Percentiles rank a stretch among this genome's conserved stretches.
These are phyloP conservation scores for Talaromyces sp. DNA, from an alignment of 2,329 filamentous ascomycete species.

Conservation along the genomic window DNA sequence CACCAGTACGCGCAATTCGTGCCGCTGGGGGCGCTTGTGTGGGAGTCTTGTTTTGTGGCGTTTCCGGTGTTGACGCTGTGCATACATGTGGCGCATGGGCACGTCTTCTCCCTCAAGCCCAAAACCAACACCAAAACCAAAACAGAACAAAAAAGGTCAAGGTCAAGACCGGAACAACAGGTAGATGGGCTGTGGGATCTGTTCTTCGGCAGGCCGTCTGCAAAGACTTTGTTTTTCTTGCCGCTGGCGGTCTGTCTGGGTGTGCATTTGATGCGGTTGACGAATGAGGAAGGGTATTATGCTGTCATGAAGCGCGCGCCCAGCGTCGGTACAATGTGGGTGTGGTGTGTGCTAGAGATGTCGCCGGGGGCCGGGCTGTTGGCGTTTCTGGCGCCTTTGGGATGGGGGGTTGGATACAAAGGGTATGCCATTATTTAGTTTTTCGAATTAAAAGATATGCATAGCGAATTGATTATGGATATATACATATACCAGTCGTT, in stretches of 20 bases:
- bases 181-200: constrained; percentile 13
- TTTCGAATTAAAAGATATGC: background rate
- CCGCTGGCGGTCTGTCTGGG: constrained; percentile 46
- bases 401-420: constrained; percentile 35
- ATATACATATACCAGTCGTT: background rate
- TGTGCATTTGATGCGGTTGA: constrained; percentile 74
- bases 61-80: constrained; percentile 39
- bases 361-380: constrained; percentile 57
- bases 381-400: constrained; percentile 46
- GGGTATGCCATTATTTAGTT: constrained; percentile 7
- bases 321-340: constrained; percentile 83
- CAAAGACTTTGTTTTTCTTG: constrained; percentile 30
- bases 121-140: constrained; percentile 2
- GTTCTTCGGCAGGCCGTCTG: constrained; percentile 19
- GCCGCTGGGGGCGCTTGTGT: constrained; percentile 24
- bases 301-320: constrained; percentile 88
- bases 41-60: constrained; percentile 32
- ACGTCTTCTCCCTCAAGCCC: constrained; percentile 27
- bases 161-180: background rate
- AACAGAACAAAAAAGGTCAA: background rate
- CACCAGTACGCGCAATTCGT: constrained; percentile 42
- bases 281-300: constrained; percentile 74
- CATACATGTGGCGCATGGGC: constrained; percentile 42
- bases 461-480: background rate
- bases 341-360: constrained; percentile 89